A percentile compares a stretch with the other conserved stretches of the same genome.
phyloP scores from a whole-genome alignment of 2,329 filamentous ascomycete species.

The Cladophialophora carrionii region DNA sequence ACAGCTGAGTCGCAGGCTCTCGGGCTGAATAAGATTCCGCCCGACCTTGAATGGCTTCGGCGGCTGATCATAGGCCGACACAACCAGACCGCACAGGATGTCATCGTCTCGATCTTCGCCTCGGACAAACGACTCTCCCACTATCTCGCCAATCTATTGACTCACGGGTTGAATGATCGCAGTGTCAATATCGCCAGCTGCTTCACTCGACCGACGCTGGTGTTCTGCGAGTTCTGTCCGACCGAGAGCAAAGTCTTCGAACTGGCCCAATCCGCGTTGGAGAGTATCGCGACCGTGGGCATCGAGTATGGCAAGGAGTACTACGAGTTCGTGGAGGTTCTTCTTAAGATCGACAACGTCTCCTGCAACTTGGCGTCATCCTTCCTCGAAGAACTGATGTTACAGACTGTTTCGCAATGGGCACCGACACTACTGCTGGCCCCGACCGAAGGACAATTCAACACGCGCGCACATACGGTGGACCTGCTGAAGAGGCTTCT shows the following conservation, averaged over 20 bases:
- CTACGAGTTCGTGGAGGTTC: slow-evolving; percentile 56
- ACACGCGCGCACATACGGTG: slow-evolving; percentile 52
- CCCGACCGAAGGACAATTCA: slow-evolving; percentile 45
- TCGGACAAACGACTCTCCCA: slow-evolving; percentile 54
- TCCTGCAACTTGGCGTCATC: slow-evolving; percentile 38
- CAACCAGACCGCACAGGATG: slow-evolving; percentile 56
- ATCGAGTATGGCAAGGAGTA: slow-evolving; percentile 54
- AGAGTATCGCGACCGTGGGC: slow-evolving; percentile 55
- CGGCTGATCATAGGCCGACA: slow-evolving; percentile 68
- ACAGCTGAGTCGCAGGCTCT: slow-evolving; percentile 25
- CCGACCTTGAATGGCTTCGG: slow-evolving; percentile 59
- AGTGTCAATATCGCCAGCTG: slow-evolving; percentile 58
- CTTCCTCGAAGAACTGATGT: slow-evolving; percentile 42
- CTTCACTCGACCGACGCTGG: slow-evolving; percentile 61
- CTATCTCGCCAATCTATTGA: slow-evolving; percentile 55
- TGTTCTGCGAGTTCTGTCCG: slow-evolving; percentile 55
- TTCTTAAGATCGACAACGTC: slow-evolving; percentile 52
- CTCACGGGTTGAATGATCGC: slow-evolving; percentile 57
- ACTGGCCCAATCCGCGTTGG: slow-evolving; percentile 49
- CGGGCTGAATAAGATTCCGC: slow-evolving; percentile 26
- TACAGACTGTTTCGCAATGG: slow-evolving; percentile 54
- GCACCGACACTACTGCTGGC: slow-evolving; percentile 58
- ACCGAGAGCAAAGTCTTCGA: slow-evolving; percentile 45
- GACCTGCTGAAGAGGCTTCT: slow-evolving; percentile 50
- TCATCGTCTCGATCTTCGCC: slow-evolving; percentile 63